Base-by-base conservation (phyloP, 2,329 filamentous ascomycete genomes). In the Aspergillus caelatus region DNA sequence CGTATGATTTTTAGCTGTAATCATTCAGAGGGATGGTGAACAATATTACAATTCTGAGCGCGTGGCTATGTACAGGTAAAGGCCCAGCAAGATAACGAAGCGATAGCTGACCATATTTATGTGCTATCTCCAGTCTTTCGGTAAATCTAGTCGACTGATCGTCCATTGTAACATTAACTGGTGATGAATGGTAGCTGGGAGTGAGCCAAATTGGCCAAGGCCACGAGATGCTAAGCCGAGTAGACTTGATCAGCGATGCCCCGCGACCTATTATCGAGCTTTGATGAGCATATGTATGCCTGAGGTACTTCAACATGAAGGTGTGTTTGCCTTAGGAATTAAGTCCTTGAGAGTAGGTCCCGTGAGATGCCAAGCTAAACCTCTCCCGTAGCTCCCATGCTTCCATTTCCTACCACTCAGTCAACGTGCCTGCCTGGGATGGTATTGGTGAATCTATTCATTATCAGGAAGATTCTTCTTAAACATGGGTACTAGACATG, bases 401-500 rank as follows among this genome's bases (percentile, higher is more conserved):
- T 32, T 14, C 30, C 21, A 54, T 34, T 36, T 30, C 26, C n/a
- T n/a, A 28, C 30, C 16, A 28, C 21, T 14, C 11, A 39, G 21
- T 26, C 21, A 55, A 55, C 2, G 11, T 56, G 21, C 39, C 26
- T 26, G 3, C 45, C 7, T 57, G 62, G 28, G 62, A 57, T 50
- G 30, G 19, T 32, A 30, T 55, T 32, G 28, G 67, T 69, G 62
- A 54, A 57, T 59, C n/a, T 34, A 36, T 30, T 32, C 45, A 64
- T 7, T 26, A 21, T 48, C 56, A 61, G 43, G 30, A 61, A 54
- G 48, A 67, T 8, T 59, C 53, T 61, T 60, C 32, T 60, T 21
- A 58, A 62, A 57, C 16, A 78, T 78, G 76, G 62, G 61, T 34
- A 50, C 56, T 30, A 67, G 68, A 52, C 69, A 72, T 43, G 70